phyloP scores from a whole-genome alignment of 75 land plant genomes.

The Larix kaempferi region DNA sequence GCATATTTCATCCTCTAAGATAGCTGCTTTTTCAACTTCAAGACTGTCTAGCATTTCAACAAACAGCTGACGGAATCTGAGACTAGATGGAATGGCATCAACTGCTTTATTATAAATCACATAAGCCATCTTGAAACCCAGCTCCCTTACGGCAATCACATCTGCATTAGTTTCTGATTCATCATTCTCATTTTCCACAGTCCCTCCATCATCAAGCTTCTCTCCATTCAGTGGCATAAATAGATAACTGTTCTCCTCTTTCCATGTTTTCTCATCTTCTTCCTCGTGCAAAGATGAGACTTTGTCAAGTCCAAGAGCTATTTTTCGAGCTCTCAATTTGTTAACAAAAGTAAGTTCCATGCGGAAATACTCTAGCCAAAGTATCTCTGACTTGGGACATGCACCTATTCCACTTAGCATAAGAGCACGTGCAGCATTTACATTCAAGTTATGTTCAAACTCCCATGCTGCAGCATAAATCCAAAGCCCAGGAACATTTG shows the following conservation, averaged over 20 bases:
- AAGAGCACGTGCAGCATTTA: slow-evolving; percentile 74
- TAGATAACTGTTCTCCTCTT: slow-evolving; percentile 33
- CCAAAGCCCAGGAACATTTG: slow-evolving; percentile 88
- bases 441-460: slow-evolving; percentile 83
- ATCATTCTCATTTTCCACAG: too few relatives aligned
- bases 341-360: slow-evolving; percentile 90
- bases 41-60: slow-evolving; percentile 64
- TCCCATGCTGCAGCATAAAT: slow-evolving; percentile 97
- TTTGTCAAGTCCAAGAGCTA: slow-evolving; percentile 51
- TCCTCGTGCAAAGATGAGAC: slow-evolving; percentile 12
- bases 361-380: slow-evolving; percentile 96
- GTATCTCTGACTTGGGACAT: slow-evolving; percentile 78
- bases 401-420: slow-evolving; percentile 85
- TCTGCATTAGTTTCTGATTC: too few relatives aligned
- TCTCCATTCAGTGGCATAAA: slow-evolving; percentile 48
- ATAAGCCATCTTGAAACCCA: too few relatives aligned
- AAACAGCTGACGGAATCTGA: slow-evolving; percentile 59
- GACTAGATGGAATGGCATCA: slow-evolving; percentile 57
- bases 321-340: slow-evolving; percentile 72
- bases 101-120: too few relatives aligned
- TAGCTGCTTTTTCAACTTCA: slow-evolving; percentile 44
- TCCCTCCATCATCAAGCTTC: background rate
- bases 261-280: slow-evolving; percentile 55
- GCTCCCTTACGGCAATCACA: too few relatives aligned
- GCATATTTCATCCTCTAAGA: slow-evolving; percentile 56